A percentile compares a stretch with the other conserved stretches of the same genome.
These are phyloP conservation scores for Pichia sp. DNA, from an alignment of 1,139 yeast genomes.

Conservation along the genomic window DNA sequence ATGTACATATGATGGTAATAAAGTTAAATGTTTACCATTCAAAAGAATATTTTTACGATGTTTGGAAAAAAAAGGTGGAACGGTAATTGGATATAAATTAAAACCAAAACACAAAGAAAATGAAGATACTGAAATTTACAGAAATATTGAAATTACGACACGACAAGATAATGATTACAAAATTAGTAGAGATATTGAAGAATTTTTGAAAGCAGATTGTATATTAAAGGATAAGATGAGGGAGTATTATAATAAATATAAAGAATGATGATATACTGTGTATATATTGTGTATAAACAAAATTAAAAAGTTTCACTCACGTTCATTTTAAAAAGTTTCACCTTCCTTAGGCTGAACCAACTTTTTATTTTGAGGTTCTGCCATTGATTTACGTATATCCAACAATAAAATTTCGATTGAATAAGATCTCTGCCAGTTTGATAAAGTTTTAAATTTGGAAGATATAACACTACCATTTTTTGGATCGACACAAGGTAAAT, in stretches of 20 bases:
- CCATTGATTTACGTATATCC: conserved; percentile 88
- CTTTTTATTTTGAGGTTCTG: conserved; percentile 73
- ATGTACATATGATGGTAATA: conserved; percentile 30
- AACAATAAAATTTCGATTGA: conserved; percentile 88
- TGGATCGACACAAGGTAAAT: conserved; percentile 80
- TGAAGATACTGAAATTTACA: conserved; percentile 12
- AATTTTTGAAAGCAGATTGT: conserved; percentile 27
- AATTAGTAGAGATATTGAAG: conserved; percentile 9
- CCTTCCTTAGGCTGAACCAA: conserved; percentile 92
- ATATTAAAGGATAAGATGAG: conserved; percentile 24
- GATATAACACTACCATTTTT: conserved; percentile 59
- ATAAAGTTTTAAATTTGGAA: conserved; percentile 59
- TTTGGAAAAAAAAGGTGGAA: conserved; percentile 20
- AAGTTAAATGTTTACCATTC: conserved; percentile 30
- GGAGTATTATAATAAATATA: conserved; percentile 22
- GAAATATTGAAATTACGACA: conserved; percentile 28
- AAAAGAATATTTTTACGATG: conserved; percentile 30
- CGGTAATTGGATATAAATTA: conserved; percentile 25
- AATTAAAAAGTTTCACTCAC: too few species aligned
- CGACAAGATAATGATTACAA: conserved; percentile 25
- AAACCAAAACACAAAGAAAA: conserved; percentile 19
- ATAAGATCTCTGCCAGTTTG: conserved; percentile 79
- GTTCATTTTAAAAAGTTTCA: conserved; percentile 36
- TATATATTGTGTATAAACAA: not conserved
- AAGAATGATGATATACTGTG: not conserved